A percentile compares a stretch with the other conserved stretches of the same genome.
Conservation (phyloP, 345 rosid genomes). For the Arabis hirsuta region DNA sequence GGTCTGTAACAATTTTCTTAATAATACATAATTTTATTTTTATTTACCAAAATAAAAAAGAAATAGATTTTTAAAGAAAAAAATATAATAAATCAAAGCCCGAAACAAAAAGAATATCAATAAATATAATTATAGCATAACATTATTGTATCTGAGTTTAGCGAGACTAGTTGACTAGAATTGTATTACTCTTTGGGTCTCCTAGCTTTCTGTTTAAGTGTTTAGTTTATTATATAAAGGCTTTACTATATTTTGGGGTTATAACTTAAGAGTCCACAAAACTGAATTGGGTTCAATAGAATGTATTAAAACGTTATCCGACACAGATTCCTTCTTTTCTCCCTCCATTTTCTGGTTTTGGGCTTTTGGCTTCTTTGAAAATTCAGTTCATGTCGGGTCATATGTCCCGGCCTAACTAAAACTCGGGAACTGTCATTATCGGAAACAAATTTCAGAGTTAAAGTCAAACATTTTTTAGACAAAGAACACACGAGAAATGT, state of each 20-base stretch:
- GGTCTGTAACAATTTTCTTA: too few relatives aligned
- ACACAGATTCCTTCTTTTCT: not conserved
- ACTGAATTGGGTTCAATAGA: constrained; percentile 8
- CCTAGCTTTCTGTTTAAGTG: not conserved
- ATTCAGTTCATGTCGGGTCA: not conserved
- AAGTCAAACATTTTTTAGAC: not conserved
- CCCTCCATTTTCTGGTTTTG: not conserved
- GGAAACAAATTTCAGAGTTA: not conserved
- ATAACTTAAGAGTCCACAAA: not conserved
- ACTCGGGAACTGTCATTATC: not conserved
- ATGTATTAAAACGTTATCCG: not conserved
- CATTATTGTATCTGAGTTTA: not conserved
- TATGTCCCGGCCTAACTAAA: not conserved
- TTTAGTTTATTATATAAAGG: not conserved
- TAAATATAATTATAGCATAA: too few relatives aligned
- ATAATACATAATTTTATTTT: too few relatives aligned
- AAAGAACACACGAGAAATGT: constrained; percentile 18
- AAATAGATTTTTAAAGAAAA: too few relatives aligned
- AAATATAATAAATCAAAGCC: too few relatives aligned
- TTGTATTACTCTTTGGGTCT: not conserved
- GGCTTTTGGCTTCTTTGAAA: not conserved
- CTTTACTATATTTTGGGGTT: not conserved
- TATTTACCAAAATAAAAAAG: too few relatives aligned
- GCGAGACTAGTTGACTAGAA: not conserved
- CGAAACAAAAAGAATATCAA: too few relatives aligned